Evolutionary conservation across 495 filamentous ascomycete genomes (phyloP), one percentile per base, ranked within the genome.

Genomic region (Podospora didyma): DNA sequence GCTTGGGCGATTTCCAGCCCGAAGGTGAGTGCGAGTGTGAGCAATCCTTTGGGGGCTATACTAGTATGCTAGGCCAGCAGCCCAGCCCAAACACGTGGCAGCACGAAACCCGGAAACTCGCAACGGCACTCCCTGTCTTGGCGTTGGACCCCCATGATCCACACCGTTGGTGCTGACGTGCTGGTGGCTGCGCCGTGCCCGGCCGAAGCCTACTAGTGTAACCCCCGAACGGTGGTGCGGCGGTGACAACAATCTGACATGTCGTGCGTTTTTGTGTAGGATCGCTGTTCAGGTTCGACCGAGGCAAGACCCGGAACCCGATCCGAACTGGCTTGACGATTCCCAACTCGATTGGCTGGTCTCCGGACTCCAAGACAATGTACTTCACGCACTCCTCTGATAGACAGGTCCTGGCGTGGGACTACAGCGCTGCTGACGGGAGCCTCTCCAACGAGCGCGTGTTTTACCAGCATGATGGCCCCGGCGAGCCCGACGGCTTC

Each of bases 261-360:
- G 24, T 10, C 24, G 17, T 7, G 49, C 39, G 41, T 19, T 14
- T 39, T 31, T 31, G 26, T 12, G 20, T 49, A 79, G 76, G 76
- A 34, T 68, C 68, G 48, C 64, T 79, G 51, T 66, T 65, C 61
- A 65, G 69, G 28, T 75, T 79, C 62, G 56, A 69, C 64, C 47
- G 28, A 11, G 35, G 46, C 62, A 60, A 60, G 16, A 47, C 57
- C 23, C 42, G 58, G 23, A 46, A 62, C 22, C 24, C 31, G 21
- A 47, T 50, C 35, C 59, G 49, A 19, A 37, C 53, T 4, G 59
- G 26, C 17, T 55, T 94, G 49, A 86, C 79, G n/a, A 95, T 96
- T 62, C 92, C 92, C 47, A 96, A 97, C 71, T 86, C 88, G 49
- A 84, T 93, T 39, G 85, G 85, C 53, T 96, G 87, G 80, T 81